A percentile compares a stretch with the other conserved stretches of the same genome.
Conservation (phyloP, 1,284 basidiomycete species). For the Puccinia coronata region DNA sequence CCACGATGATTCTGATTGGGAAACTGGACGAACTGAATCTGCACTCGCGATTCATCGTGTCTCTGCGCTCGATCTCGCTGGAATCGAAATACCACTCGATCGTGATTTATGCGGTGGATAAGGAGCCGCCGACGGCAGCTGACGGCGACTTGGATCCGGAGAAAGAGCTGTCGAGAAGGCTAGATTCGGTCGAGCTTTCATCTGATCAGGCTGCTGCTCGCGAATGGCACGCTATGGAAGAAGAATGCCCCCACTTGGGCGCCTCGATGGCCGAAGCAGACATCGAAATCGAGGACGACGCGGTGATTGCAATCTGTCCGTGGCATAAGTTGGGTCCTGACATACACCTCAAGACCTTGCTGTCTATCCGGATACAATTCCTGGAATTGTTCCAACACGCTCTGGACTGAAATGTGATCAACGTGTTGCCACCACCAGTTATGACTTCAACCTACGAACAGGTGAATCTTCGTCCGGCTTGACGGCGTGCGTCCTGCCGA, state of each 20-base stretch:
- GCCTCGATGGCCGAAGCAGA: slow-evolving; percentile 57
- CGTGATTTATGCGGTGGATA: slow-evolving; percentile 31
- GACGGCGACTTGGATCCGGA: background rate
- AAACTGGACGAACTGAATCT: slow-evolving; percentile 9
- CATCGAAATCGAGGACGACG: slow-evolving; percentile 53
- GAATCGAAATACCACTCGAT: slow-evolving; percentile 48
- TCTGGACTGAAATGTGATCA: slow-evolving; percentile 51
- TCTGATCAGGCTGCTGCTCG: background rate
- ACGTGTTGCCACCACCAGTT: slow-evolving; percentile 51
- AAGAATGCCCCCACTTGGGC: slow-evolving; percentile 58
- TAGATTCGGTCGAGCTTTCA: background rate
- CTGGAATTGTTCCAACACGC: background rate
- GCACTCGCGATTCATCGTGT: slow-evolving; percentile 37
- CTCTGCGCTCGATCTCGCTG: slow-evolving; percentile 25
- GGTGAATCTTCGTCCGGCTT: slow-evolving; percentile 58
- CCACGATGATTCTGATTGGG: slow-evolving; percentile 38
- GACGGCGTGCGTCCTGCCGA: slow-evolving; percentile 56
- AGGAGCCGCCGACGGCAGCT: background rate
- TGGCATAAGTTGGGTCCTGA: slow-evolving; percentile 55
- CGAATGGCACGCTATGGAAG: slow-evolving; percentile 55
- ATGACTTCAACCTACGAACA: slow-evolving; percentile 57
- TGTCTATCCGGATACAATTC: background rate
- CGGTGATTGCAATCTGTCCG: slow-evolving; percentile 55
- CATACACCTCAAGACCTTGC: background rate
- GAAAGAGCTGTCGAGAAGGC: background rate